phyloP scores from a whole-genome alignment of 1,139 yeast species.

The Taiozyma sp. region DNA sequence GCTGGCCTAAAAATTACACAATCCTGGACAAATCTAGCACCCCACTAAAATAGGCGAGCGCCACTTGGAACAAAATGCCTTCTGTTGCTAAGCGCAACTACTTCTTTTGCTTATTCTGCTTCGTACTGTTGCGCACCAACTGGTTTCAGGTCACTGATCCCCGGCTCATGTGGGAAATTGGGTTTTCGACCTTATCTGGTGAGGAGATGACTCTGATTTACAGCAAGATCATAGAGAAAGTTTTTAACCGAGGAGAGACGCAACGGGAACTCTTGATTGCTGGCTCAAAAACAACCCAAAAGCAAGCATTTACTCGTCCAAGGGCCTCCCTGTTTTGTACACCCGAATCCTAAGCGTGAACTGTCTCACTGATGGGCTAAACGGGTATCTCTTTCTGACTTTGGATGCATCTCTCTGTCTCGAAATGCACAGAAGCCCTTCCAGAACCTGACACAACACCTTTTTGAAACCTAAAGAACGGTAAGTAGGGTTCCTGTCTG shows the following conservation, averaged over 20 bases:
- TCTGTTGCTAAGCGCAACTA: too few species aligned
- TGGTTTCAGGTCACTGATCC: background rate
- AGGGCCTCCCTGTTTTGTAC: too few species aligned
- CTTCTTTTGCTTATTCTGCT: background rate
- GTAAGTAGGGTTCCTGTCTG: too few species aligned
- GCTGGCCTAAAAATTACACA: background rate
- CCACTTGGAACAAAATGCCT: background rate
- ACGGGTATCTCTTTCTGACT: too few species aligned
- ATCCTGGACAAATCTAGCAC: background rate
- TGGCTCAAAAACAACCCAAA: too few species aligned
- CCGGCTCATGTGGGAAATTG: background rate
- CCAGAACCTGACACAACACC: too few species aligned
- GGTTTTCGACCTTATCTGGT: background rate
- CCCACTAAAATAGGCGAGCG: background rate
- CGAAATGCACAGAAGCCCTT: too few species aligned
- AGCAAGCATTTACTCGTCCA: too few species aligned
- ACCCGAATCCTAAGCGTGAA: too few species aligned
- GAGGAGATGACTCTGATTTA: background rate
- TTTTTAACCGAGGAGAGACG: background rate
- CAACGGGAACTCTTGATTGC: background rate
- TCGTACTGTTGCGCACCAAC: background rate
- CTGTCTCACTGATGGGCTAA: too few species aligned
- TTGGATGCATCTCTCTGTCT: too few species aligned
- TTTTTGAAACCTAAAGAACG: too few species aligned
- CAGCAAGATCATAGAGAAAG: background rate